Evolutionary conservation across 176 grass and related monocot genomes (phyloP), one percentile per base, ranked within the genome.

Genomic region (Urochloa ruziziensis): DNA sequence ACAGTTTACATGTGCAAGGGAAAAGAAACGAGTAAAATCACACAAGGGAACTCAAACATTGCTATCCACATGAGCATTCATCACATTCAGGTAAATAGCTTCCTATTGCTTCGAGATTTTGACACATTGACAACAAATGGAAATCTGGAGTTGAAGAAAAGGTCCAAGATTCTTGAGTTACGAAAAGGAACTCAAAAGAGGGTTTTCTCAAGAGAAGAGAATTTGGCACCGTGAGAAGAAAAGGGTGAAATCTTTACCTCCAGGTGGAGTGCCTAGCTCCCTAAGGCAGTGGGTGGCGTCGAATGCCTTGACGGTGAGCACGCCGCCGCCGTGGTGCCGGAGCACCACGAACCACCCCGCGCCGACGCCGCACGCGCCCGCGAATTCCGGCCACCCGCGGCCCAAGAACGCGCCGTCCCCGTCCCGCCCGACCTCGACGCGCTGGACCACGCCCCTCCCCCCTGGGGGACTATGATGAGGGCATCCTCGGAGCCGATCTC

Each of bases 301-400:
- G 51, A 88, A 82, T 15, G 35, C 71, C 85, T 77, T 67, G 23
- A 82, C 39, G 48, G 71, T 65, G 62, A 83, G 73, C 52, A 88
- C 29, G 17, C 49, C 32, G 17, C 29, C 32, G 23, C 79, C 71
- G 6, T 60, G 48, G 72, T 83, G 63, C 10, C 71, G 64, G 39
- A 88, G n/a, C 35, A 83, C 14, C 10, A 83, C 4, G 51, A 77
- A 40, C 72, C 73, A 77, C 11, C 86, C 86, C 7, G 49, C 62
- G 30, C 52, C 48, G 16, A 61, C n/a, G 37, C 72, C 86, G 16
- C 67, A 54, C 40, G 62, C 86, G 2, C 2, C 51, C 10, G 57
- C 79, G 72, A 77, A 76, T 19, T 88, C 70, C 10, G 47, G 70
- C 79, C 85, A 82, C 23, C 79, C 70, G 61, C 16, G 49, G 3